Evolutionary conservation across 2,329 filamentous ascomycete genomes (phyloP), one percentile per base, ranked within the genome.

Genomic region (Alternaria dauci): DNA sequence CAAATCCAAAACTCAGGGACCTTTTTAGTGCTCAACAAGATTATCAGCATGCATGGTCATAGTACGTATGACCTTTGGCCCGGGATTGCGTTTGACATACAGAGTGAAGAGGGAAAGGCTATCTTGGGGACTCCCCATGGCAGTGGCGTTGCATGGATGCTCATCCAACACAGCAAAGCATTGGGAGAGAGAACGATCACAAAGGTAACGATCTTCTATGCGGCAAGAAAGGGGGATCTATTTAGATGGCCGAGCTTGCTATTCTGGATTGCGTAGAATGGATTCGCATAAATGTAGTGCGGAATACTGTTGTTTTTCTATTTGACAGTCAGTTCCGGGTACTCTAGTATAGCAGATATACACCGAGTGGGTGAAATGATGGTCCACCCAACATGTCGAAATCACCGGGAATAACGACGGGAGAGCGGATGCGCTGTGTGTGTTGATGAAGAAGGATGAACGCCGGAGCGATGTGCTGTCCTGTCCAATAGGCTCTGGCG

Each of bases 51-150:
- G 14, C 48, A 39, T 8, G 23, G 30, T 41, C 44, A 20, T 20
- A 20, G 38, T 41, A 39, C 25, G 4, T 51, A 28, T 8, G 8
- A 51, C 8, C 5, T 28, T 1, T 58, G 60, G 51, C 57, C 54
- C 3, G 60, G 63, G 5, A 28, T 57, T 4, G 43, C 44, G 4
- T 56, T 60, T 9, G 34, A 39, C 5, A 48, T 59, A 11, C 57
- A 51, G 2, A 59, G 50, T n/a, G 55, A 66, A 26, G 63, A 66
- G 12, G 61, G 61, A 2, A 60, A 52, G 36, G 65, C 61, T 3
- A 61, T 69, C 12, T 38, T 69, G 0, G 59, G 58, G 2, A 51
- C 63, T 26, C 61, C 63, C 6, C 61, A 64, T 47, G 61, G 61
- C 1, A 23, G 11, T 8, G 61, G 59, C 6, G 32, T 42, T 1